A percentile compares a stretch with the other conserved stretches of the same genome.
Evolutionary conservation across 2,329 filamentous ascomycete genomes (phyloP).

Genomic region (Aspergillus pseudoglaucus): DNA sequence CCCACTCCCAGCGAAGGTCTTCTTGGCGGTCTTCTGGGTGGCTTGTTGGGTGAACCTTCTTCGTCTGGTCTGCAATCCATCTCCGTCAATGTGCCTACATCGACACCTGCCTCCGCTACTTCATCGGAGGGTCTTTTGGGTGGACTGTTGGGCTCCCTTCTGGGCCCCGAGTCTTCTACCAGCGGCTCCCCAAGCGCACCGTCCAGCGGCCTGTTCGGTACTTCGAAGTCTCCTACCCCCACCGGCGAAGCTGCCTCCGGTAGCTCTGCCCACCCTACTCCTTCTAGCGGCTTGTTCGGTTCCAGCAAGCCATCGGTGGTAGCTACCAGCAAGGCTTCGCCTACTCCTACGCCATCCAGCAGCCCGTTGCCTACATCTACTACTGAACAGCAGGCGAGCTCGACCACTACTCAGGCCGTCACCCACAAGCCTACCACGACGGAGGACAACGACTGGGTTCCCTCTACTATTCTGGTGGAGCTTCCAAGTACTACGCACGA

Average conservation of each 20-base stretch:
- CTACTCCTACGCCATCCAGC: constrained; percentile 14
- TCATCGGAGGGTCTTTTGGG: neutral
- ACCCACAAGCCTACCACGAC: constrained; percentile 31
- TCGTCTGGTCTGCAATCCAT: constrained; percentile 1
- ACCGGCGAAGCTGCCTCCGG: neutral
- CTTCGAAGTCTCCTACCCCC: neutral
- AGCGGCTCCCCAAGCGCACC: constrained; percentile 2
- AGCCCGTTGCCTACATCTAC: constrained; percentile 13
- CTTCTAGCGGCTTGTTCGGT: constrained; percentile 9
- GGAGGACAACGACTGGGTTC: constrained; percentile 25
- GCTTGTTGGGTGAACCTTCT: constrained; percentile 1
- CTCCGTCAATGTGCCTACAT: constrained; percentile 1
- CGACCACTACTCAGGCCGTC: constrained; percentile 20
- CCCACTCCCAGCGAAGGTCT: constrained; percentile 5
- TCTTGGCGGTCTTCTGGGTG: constrained; percentile 4
- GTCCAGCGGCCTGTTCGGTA: constrained; percentile 1
- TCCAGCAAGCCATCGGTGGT: constrained; percentile 1
- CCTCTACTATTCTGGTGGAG: constrained; percentile 22
- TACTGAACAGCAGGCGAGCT: constrained; percentile 4
- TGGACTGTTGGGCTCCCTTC: neutral
- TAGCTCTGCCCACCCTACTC: constrained; percentile 5
- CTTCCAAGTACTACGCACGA: constrained; percentile 22
- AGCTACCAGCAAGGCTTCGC: constrained; percentile 4
- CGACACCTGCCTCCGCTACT: constrained; percentile 2
- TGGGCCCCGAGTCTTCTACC: neutral